phyloP scores from a whole-genome alignment of 164 flowering plant genomes.

The Piper betle region DNA sequence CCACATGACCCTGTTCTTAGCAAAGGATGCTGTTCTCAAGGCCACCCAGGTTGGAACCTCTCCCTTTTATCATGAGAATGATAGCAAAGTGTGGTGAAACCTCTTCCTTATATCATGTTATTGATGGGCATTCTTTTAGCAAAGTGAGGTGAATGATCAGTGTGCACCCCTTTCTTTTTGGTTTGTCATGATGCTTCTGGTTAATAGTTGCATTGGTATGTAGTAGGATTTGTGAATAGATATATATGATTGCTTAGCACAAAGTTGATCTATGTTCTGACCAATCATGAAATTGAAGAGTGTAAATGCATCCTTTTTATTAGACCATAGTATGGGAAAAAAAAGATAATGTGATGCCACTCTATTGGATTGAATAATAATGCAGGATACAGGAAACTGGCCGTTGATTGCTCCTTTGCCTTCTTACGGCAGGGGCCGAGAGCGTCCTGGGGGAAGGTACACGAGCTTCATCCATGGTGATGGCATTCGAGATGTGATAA shows the following conservation, averaged over 20 bases:
- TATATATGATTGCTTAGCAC: no score
- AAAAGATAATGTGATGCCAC: background rate
- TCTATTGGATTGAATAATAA: slow-evolving; percentile 3
- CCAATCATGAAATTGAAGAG: no score
- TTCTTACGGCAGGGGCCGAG: slow-evolving; percentile 98
- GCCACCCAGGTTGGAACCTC: slow-evolving; percentile 54
- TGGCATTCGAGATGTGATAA: slow-evolving; percentile 71
- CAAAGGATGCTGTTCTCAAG: slow-evolving; percentile 69
- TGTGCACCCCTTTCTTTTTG: no score
- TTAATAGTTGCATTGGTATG: no score
- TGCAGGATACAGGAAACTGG: slow-evolving; percentile 67
- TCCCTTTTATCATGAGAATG: background rate
- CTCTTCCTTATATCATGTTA: no score
- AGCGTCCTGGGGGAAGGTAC: slow-evolving; percentile 87
- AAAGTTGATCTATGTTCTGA: no score
- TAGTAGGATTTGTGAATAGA: no score
- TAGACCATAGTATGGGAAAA: no score
- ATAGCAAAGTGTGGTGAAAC: background rate
- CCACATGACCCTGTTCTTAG: slow-evolving; percentile 84
- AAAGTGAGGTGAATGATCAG: no score
- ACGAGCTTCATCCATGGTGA: slow-evolving; percentile 87
- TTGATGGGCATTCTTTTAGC: no score
- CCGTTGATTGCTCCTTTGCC: slow-evolving; percentile 83
- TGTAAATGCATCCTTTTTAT: no score
- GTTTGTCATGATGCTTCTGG: no score